A percentile compares a stretch with the other conserved stretches of the same genome.
phyloP scores from a whole-genome alignment of 176 grass and related monocot genomes.

The Ampelocalamus luodianensis region DNA sequence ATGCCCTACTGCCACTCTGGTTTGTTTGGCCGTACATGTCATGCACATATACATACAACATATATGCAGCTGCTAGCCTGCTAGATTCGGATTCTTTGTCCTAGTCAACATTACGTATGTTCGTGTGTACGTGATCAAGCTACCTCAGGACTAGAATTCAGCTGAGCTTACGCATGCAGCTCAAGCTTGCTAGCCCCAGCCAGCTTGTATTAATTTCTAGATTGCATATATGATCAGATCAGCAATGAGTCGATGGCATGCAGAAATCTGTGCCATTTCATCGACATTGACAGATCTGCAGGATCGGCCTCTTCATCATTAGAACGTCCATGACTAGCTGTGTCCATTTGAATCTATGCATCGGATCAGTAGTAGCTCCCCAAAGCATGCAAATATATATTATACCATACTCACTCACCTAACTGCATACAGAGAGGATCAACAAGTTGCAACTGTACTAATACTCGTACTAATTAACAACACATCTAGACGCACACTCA shows the following conservation, averaged over 20 bases:
- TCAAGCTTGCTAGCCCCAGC: neutral
- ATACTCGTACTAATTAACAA: neutral
- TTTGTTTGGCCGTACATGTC: slow-evolving; percentile 34
- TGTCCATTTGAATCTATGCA: no score
- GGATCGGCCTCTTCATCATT: neutral
- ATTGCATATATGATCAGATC: no score
- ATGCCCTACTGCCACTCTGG: slow-evolving; percentile 2
- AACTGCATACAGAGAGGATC: no score
- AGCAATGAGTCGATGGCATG: no score
- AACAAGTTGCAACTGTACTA: neutral
- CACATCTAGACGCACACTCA: neutral
- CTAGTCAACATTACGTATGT: neutral
- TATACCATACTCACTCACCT: no score
- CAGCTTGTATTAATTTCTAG: neutral
- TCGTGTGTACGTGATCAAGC: neutral
- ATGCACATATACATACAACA: neutral
- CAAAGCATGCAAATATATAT: no score
- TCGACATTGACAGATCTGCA: neutral
- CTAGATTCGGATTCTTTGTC: slow-evolving; percentile 10
- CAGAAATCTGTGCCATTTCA: no score
- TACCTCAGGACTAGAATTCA: neutral
- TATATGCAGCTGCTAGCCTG: neutral
- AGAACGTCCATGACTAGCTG: no score
- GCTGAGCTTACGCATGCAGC: neutral
- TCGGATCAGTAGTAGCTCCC: neutral